Conservation (phyloP, 192 early-diverging fungal genomes). For the Coemansia sp. region DNA sequence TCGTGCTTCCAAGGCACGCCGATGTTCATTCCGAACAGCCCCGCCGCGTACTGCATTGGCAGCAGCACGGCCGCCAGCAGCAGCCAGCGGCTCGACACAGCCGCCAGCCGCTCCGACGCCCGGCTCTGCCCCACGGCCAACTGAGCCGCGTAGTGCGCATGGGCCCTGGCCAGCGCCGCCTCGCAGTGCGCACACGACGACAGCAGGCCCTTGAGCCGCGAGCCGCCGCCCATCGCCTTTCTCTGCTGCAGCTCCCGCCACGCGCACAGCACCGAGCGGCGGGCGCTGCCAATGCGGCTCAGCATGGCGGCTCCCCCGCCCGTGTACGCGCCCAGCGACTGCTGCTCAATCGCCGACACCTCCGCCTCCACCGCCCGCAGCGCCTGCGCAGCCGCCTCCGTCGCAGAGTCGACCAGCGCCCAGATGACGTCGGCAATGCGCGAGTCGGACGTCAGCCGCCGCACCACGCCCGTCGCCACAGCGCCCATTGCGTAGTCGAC, state of each 20-base stretch:
- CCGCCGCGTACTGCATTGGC: conserved; percentile 66
- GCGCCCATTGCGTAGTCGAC: conserved; percentile 7
- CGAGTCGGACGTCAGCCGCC: neutral
- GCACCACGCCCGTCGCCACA: neutral
- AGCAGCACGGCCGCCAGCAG: conserved; percentile 42
- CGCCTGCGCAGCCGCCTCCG: conserved; percentile 70
- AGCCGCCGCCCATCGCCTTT: conserved; percentile 47
- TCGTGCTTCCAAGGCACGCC: conserved; percentile 59
- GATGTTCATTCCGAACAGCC: conserved; percentile 71
- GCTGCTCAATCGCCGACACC: conserved; percentile 55
- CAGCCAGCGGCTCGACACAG: conserved; percentile 29
- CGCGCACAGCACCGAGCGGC: conserved; percentile 73
- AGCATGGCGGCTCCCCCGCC: conserved; percentile 66
- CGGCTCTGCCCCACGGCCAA: conserved; percentile 72
- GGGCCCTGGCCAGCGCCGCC: conserved; percentile 68
- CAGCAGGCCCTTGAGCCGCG: conserved; percentile 64
- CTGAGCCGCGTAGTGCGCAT: conserved; percentile 83
- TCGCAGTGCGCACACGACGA: conserved; percentile 74
- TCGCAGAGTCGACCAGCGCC: conserved; percentile 78
- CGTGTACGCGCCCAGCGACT: too few species aligned
- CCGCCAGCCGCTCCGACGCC: conserved; percentile 51
- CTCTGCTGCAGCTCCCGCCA: conserved; percentile 68
- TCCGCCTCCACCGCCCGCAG: conserved; percentile 71
- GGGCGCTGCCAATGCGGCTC: conserved; percentile 69
- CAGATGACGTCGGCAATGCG: conserved; percentile 59